Base-by-base conservation (phyloP, 495 filamentous ascomycete species). In the Penicillium alfredii region DNA sequence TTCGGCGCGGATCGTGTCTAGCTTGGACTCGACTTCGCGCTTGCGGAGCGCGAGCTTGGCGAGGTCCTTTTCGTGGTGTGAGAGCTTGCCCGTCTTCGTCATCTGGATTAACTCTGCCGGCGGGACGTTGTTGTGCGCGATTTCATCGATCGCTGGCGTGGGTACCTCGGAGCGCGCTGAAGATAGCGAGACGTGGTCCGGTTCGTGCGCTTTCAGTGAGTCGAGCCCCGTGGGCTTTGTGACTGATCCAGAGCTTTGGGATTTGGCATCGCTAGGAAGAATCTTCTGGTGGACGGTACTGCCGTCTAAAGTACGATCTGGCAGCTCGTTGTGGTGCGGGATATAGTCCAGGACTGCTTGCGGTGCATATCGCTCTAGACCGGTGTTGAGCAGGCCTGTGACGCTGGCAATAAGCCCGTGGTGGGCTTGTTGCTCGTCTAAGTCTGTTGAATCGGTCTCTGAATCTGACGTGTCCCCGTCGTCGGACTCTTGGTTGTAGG, bases 1-100 rank as follows among this genome's bases (percentile, higher is more conserved):
- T 53, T 72, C 47, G 33, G 55, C 16, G 26, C 66, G 63, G 28
- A 70, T 52, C 29, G 64, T 56, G 8, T 74, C 60, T 0, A 94
- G 63, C 47, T 88, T 86, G 24, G 80, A 75, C 13, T 88, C 76
- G 2, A 86, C 66, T 38, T 82, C 80, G 24, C 70, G 71, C 41
- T 82, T 82, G 39, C 80, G 77, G 5, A 80, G 69, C 8, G 84
- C 72, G 1, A 94, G 74, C 44, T 88, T 92, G 24, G 66, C 61
- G 2, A 95, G 70, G 7, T 92, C 84, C 42, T 80, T 84, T 20
- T 88, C 80, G 41, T 86, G 69, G 25, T 69, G 68, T 1, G 64
- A 59, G n/a, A 59, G 45, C 21, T 61, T 67, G 45, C 58, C 49
- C 7, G 53, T 55, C 33, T 60, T 58, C 27, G 49, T 50, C 29